These are phyloP conservation scores for Nicotiana tomentosiformis DNA, from an alignment of 257 asterid genomes.

Conservation along the genomic window DNA sequence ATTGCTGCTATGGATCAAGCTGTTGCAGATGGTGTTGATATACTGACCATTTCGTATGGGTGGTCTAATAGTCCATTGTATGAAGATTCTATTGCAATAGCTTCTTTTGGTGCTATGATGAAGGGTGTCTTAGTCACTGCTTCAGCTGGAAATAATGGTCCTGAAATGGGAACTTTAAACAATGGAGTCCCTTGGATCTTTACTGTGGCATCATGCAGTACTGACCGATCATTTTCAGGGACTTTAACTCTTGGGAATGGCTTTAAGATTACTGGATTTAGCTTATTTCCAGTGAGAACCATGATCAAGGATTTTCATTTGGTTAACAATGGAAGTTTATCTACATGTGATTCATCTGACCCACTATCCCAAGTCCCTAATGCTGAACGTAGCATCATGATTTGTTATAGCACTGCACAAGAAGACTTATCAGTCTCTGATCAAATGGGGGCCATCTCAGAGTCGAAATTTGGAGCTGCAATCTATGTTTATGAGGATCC, in stretches of 20 bases:
- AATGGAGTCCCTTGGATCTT: conserved; percentile 33
- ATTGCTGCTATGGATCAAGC: conserved; percentile 32
- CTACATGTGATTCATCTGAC: background rate
- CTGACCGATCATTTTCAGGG: conserved; percentile 32
- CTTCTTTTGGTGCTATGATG: conserved; percentile 36
- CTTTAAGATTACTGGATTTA: conserved; percentile 27
- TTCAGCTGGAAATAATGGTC: conserved; percentile 32
- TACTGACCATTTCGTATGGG: conserved; percentile 17
- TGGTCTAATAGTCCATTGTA: background rate
- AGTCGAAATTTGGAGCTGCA: background rate
- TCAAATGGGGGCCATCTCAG: background rate
- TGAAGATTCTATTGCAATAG: conserved; percentile 27
- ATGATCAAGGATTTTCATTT: background rate
- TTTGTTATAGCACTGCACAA: background rate
- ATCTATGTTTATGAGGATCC: background rate
- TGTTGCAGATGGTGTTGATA: conserved; percentile 33
- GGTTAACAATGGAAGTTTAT: background rate
- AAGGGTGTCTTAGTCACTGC: conserved; percentile 30
- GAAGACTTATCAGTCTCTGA: background rate
- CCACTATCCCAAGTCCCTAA: background rate
- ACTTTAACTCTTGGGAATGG: conserved; percentile 32
- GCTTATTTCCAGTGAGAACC: conserved; percentile 21
- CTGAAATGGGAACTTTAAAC: background rate
- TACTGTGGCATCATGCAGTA: conserved; percentile 27
- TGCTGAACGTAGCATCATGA: background rate